phyloP scores from a whole-genome alignment of 2,329 filamentous ascomycete species.

The Hymenoscyphus occultus region DNA sequence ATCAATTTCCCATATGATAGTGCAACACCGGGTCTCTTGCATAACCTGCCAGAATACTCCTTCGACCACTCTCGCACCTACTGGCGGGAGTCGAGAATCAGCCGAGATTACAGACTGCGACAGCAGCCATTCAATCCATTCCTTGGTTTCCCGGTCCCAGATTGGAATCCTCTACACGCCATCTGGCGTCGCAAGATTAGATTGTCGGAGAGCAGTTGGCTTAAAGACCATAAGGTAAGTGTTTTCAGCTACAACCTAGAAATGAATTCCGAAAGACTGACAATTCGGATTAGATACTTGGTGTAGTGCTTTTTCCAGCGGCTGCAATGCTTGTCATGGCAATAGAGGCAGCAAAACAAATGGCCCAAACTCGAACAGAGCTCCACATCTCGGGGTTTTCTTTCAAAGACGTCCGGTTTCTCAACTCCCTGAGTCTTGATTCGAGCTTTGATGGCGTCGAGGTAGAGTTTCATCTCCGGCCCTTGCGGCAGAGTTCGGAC shows the following conservation, averaged over 20 bases:
- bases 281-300: conserved; percentile 8
- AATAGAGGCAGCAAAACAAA: conserved; percentile 9
- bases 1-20: background rate
- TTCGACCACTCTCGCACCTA: conserved; percentile 11
- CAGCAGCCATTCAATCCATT: conserved; percentile 46
- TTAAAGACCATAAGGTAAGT: conserved; percentile 18
- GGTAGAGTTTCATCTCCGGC: background rate
- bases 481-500: background rate
- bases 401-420: background rate
- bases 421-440: background rate
- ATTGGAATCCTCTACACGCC: conserved; percentile 8
- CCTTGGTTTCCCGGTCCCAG: conserved; percentile 39
- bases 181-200: conserved; percentile 25
- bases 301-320: conserved; percentile 28
- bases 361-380: background rate
- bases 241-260: background rate
- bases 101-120: conserved; percentile 26
- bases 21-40: background rate
- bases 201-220: conserved; percentile 35
- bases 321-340: conserved; percentile 14
- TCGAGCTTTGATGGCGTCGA: background rate
- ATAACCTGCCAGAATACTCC: conserved; percentile 32
- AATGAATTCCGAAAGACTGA: background rate
- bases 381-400: background rate
- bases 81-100: conserved; percentile 11